phyloP scores from a whole-genome alignment of 148 eudicot genomes.

The Pouteria glomerata region DNA sequence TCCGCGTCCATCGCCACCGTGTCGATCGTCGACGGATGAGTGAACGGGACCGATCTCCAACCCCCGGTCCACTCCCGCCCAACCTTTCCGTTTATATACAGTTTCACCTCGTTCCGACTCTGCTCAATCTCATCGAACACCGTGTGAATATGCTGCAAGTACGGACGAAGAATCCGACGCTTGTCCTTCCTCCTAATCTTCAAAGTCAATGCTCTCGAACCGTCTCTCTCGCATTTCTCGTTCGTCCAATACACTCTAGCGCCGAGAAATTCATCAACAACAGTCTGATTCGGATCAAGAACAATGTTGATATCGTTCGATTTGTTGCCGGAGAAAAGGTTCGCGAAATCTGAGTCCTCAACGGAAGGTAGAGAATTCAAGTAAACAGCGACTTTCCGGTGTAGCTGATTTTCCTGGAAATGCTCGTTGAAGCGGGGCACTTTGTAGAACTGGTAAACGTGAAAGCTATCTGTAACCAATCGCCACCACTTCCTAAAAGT shows the following conservation, averaged over 20 bases:
- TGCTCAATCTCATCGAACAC: conserved; percentile 52
- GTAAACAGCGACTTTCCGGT: conserved; percentile 37
- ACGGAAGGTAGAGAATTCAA: conserved; percentile 41
- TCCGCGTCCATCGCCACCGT: conserved; percentile 45
- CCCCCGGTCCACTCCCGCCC: conserved; percentile 23
- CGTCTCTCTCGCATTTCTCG: conserved; percentile 10
- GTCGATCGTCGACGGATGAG: conserved; percentile 62
- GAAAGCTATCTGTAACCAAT: conserved; percentile 23
- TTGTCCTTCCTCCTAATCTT: conserved; percentile 46
- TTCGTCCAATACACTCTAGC: conserved; percentile 42
- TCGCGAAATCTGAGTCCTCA: conserved; percentile 52
- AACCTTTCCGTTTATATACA: conserved; percentile 33
- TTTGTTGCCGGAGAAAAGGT: conserved; percentile 46
- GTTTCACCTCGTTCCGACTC: conserved; percentile 37
- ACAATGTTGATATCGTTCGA: conserved; percentile 44
- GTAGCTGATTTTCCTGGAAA: conserved; percentile 52
- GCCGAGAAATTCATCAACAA: conserved; percentile 38
- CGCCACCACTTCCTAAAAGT: conserved; percentile 16
- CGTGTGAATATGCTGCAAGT: conserved; percentile 57
- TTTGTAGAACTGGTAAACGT: conserved; percentile 40
- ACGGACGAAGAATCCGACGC: conserved; percentile 43
- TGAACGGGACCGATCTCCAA: conserved; percentile 56
- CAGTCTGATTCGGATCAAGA: conserved; percentile 34
- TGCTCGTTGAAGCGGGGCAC: conserved; percentile 48
- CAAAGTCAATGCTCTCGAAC: conserved; percentile 30